Conservation (phyloP, 441 rosid genomes). For the Gossypium trilobum region DNA sequence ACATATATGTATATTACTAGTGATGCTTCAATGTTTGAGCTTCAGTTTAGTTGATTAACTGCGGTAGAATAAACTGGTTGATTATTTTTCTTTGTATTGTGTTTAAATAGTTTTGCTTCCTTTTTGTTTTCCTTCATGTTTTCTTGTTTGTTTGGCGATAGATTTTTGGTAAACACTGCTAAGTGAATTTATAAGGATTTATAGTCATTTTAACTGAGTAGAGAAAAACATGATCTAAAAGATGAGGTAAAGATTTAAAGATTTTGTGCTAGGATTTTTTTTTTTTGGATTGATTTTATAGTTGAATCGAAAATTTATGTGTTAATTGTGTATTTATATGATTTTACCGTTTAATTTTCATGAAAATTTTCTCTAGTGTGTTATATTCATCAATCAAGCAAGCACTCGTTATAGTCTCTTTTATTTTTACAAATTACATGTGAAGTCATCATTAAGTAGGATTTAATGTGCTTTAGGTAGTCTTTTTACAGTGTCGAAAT, state of each 20-base stretch:
- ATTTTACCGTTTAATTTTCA: background rate
- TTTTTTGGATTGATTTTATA: background rate
- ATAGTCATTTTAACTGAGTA: background rate
- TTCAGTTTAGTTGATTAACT: background rate
- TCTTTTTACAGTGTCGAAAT: conserved; percentile 15
- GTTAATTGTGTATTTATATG: background rate
- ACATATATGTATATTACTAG: background rate
- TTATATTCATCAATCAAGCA: background rate
- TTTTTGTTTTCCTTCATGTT: conserved; percentile 8
- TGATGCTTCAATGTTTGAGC: conserved; percentile 1
- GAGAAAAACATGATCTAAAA: background rate
- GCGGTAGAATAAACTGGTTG: background rate
- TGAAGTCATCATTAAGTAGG: background rate
- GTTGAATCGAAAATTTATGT: background rate
- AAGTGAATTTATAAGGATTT: background rate
- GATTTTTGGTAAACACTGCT: background rate
- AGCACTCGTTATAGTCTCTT: background rate
- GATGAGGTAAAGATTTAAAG: background rate
- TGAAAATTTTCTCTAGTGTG: background rate
- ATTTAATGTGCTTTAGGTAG: background rate
- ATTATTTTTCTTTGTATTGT: conserved; percentile 10
- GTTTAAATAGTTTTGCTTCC: conserved; percentile 7
- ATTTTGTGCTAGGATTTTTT: background rate
- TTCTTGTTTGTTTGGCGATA: background rate
- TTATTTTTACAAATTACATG: background rate